Conservation (phyloP, 306 rosid species). For the Fagus sylvatica region DNA sequence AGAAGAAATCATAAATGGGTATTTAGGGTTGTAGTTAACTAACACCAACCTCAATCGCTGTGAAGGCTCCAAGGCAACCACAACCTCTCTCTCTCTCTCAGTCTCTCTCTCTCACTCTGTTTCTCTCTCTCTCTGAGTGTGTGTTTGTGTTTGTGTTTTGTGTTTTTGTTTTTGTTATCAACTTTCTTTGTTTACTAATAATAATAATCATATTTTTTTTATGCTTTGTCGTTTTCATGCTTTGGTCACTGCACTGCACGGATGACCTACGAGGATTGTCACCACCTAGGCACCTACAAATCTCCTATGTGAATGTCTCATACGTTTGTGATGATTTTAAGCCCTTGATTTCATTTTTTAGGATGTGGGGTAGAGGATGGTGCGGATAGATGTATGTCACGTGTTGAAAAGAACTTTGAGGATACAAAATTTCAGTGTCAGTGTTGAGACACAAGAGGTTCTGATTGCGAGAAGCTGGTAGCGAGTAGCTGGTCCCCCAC, state of each 20-base stretch:
- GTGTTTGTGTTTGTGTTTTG: too few species aligned
- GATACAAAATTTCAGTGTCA: neutral
- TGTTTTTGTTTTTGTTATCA: neutral
- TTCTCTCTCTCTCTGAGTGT: too few species aligned
- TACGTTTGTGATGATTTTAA: neutral
- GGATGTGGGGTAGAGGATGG: neutral
- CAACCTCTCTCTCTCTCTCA: neutral
- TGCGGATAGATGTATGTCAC: neutral
- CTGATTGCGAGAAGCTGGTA: neutral
- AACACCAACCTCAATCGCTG: slow-evolving; percentile 19
- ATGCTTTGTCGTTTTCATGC: neutral
- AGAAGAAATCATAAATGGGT: neutral
- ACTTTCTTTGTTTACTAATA: neutral
- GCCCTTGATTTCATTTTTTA: neutral
- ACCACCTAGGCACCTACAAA: too few species aligned
- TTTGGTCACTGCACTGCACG: neutral
- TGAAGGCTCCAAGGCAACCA: neutral
- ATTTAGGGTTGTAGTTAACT: slow-evolving; percentile 11
- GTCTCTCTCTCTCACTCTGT: neutral
- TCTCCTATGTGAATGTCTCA: neutral
- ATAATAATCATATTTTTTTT: neutral
- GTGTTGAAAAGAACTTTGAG: neutral
- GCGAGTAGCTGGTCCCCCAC: neutral
- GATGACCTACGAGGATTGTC: neutral
- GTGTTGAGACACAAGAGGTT: neutral